Evolutionary conservation across 495 filamentous ascomycete genomes (phyloP).

Genomic region (Amorphotheca resinae): DNA sequence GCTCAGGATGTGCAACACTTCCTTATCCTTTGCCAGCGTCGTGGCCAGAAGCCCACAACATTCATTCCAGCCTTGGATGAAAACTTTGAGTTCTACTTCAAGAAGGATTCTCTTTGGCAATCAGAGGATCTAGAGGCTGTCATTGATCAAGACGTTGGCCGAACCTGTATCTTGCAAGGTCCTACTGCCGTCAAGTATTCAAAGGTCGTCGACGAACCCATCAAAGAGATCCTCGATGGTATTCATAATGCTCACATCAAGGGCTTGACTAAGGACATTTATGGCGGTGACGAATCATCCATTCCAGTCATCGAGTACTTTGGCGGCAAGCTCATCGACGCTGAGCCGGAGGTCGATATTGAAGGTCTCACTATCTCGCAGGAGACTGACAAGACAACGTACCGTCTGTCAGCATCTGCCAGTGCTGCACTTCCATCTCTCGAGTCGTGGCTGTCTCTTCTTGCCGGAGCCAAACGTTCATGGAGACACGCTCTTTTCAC

Average conservation of each 20-base stretch:
- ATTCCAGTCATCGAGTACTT: conserved; percentile 92
- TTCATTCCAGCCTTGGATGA: conserved; percentile 91
- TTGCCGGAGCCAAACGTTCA: conserved; percentile 73
- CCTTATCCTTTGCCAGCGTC: conserved; percentile 80
- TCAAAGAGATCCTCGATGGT: conserved; percentile 82
- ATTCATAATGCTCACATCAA: conserved; percentile 82
- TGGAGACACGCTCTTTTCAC: conserved; percentile 97
- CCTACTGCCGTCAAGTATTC: conserved; percentile 90
- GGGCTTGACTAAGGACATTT: conserved; percentile 65
- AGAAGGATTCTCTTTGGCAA: conserved; percentile 99
- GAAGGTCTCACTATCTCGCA: conserved; percentile 73
- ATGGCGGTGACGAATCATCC: conserved; percentile 53
- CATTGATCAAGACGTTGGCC: conserved; percentile 85
- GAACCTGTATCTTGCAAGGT: conserved; percentile 91
- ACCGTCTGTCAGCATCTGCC: conserved; percentile 63
- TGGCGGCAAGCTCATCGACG: conserved; percentile 63
- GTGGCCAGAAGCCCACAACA: conserved; percentile 89
- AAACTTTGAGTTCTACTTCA: conserved; percentile 97
- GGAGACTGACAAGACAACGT: conserved; percentile 62
- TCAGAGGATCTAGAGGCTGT: conserved; percentile 95
- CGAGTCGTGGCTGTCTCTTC: conserved; percentile 72
- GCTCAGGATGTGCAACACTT: conserved; percentile 97
- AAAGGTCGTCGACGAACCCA: conserved; percentile 74
- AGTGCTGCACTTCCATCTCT: conserved; percentile 56
- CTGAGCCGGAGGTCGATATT: conserved; percentile 48